Evolutionary conservation across 106 monocot genomes (phyloP), one percentile per base, ranked within the genome.

Genomic region (Ottelia alismoides): DNA sequence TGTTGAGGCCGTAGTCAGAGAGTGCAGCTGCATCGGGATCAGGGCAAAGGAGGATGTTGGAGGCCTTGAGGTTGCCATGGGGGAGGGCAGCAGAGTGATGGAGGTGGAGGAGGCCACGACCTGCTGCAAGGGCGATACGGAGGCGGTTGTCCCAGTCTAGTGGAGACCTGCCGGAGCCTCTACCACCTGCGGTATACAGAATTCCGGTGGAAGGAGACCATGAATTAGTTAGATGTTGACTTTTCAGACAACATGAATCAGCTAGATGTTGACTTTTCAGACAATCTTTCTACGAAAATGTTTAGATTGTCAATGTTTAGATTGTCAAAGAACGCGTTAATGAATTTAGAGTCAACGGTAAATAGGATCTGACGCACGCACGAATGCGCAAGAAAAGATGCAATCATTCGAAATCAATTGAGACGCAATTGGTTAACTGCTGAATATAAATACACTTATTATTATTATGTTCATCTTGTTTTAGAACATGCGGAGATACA

Each of bases 51-150:
- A 89, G 88, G 47, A 89, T 72, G 69, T 92, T 92, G 45, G 87
- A 87, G 28, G 92, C 67, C 55, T 87, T 92, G 51, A 92, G 25
- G 65, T 92, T 80, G 53, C 92, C 92, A 55, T 92, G 92, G 68
- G 67, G 64, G 21, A 82, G 44, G 14, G 24, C 49, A 18, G 75
- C 58, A 3, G 64, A 23, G 40, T 17, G 30, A 64, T 88, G 94
- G 51, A 96, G 71, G 74, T 96, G 68, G 7, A 76, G 65, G 12
- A 90, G 74, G 54, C 80, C 90, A 12, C 77, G 71, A 28, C 74
- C 80, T 10, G 75, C 77, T 0, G 84, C 68, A 12, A 81, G 48
- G 16, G 90, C 90, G 2, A 84, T 65, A 4, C 77, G 76, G 25
- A 90, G 62, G 24, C 90, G 76, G 62, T 58, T 72, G 60, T 84